A percentile compares a stretch with the other conserved stretches of the same genome.
phyloP scores from a whole-genome alignment of 202 grass and related monocot species.

The Thinopyrum obtusiflorum region DNA sequence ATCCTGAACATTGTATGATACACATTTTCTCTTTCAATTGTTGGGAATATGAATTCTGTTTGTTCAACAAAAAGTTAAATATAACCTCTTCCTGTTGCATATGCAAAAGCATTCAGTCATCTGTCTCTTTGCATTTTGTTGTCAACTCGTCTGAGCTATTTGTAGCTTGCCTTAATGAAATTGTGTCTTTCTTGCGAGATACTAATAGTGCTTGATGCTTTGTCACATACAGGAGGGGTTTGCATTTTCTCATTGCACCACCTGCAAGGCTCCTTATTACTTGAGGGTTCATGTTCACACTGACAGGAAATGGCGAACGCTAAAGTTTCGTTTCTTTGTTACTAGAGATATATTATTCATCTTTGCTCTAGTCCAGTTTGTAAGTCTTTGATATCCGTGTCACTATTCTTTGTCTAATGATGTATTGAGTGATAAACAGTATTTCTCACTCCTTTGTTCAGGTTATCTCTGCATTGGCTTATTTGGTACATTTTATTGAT shows the following conservation, averaged over 20 bases:
- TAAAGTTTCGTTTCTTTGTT: conserved; percentile 94
- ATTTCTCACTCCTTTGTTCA: conserved; percentile 46
- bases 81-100: neutral
- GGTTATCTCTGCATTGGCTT: conserved; percentile 85
- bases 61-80: neutral
- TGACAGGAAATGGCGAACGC: conserved; percentile 87
- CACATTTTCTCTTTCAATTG: neutral
- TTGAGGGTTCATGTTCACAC: conserved; percentile 86
- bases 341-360: conserved; percentile 95
- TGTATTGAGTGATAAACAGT: conserved; percentile 20
- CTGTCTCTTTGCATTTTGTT: conserved; percentile 18
- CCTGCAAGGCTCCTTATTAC: conserved; percentile 95
- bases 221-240: conserved; percentile 72
- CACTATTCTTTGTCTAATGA: conserved; percentile 5
- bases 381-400: conserved; percentile 41
- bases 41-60: neutral
- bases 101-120: conserved; percentile 3
- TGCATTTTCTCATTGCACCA: conserved; percentile 97
- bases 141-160: neutral
- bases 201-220: conserved; percentile 20
- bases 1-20: too few relatives aligned
- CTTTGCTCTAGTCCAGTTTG: conserved; percentile 83
- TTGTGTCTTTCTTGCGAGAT: conserved; percentile 2
- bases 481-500: conserved; percentile 94
- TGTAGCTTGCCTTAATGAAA: conserved; percentile 7